Evolutionary conservation across 805 yeast species (phyloP).

Genomic region (Sugiyamaella americana): DNA sequence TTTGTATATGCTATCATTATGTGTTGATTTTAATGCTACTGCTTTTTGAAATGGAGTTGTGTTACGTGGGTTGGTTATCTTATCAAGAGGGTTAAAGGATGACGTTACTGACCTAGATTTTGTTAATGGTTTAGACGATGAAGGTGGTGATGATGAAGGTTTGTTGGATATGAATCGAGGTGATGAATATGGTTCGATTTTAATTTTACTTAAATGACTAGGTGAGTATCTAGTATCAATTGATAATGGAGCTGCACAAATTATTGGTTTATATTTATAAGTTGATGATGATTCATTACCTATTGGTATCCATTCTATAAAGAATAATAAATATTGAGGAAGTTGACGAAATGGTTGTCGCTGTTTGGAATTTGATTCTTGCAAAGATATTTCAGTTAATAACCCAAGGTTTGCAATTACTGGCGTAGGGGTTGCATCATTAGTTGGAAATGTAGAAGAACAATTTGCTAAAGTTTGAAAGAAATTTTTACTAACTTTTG

Average conservation of each 20-base stretch:
- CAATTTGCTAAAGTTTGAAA: slow-evolving; percentile 12
- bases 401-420: slow-evolving; percentile 1
- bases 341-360: slow-evolving; percentile 3
- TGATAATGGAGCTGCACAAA: not conserved
- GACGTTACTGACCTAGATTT: no score
- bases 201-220: not conserved
- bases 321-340: slow-evolving; percentile 3
- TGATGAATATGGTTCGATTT: not conserved
- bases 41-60: slow-evolving; percentile 10
- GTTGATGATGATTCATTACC: not conserved
- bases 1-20: slow-evolving; percentile 2
- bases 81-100: not conserved
- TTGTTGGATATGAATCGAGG: not conserved
- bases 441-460: not conserved
- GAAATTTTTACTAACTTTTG: slow-evolving; percentile 7
- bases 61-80: not conserved
- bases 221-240: not conserved
- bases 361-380: not conserved
- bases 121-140: no score
- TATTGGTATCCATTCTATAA: slow-evolving; percentile 3
- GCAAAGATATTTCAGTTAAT: not conserved
- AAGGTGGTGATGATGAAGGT: not conserved
- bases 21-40: slow-evolving; percentile 4
- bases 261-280: not conserved
- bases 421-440: not conserved